Evolutionary conservation across 2,329 filamentous ascomycete genomes (phyloP).

Genomic region (Aspergillus terreus): DNA sequence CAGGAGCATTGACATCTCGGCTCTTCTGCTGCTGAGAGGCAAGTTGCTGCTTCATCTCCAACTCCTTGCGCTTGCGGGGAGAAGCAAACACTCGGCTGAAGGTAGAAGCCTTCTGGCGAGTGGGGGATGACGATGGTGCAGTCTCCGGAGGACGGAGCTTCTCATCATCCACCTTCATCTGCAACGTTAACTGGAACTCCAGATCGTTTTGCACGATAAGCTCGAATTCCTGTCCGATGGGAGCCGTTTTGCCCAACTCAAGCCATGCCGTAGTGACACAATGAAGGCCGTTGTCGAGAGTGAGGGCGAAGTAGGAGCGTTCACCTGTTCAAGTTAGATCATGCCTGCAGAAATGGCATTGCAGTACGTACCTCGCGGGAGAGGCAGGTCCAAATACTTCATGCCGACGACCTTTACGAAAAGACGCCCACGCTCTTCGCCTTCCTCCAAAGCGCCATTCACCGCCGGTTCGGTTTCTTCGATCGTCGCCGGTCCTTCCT

Average conservation of each 20-base stretch:
- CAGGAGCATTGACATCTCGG: constrained; percentile 50
- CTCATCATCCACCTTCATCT: constrained; percentile 87
- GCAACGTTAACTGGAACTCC: constrained; percentile 97
- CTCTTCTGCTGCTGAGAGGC: constrained; percentile 75
- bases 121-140: constrained; percentile 48
- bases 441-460: constrained; percentile 64
- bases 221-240: constrained; percentile 97
- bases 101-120: constrained; percentile 76
- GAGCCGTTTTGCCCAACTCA: constrained; percentile 84
- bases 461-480: constrained; percentile 66
- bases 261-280: constrained; percentile 96
- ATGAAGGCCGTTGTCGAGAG: constrained; percentile 95
- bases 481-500: constrained; percentile 59
- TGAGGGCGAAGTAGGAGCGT: constrained; percentile 89
- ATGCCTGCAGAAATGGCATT: background rate
- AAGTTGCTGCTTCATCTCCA: constrained; percentile 78
- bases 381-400: constrained; percentile 87
- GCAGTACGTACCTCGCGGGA: constrained; percentile 74
- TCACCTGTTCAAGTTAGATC: constrained; percentile 59
- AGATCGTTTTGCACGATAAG: constrained; percentile 94
- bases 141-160: constrained; percentile 51
- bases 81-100: constrained; percentile 92
- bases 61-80: constrained; percentile 93
- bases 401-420: constrained; percentile 99
- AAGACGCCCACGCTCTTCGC: constrained; percentile 79